phyloP scores from a whole-genome alignment of 2,329 filamentous ascomycete species.

The Sclerotinia glacialis region DNA sequence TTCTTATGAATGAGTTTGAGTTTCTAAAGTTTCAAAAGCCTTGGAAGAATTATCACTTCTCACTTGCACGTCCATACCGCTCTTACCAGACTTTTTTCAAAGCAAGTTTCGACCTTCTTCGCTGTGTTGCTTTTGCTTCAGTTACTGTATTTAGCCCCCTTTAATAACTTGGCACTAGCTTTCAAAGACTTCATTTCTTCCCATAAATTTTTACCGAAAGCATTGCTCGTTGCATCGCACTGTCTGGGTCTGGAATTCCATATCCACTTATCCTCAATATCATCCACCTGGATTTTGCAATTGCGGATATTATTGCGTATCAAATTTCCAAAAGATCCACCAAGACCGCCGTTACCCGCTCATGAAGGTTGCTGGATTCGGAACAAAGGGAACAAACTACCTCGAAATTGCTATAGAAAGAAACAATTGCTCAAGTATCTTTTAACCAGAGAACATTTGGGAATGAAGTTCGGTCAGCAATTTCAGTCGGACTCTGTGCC shows the following conservation, averaged over 20 bases:
- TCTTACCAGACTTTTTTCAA: background rate
- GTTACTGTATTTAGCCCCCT: background rate
- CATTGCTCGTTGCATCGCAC: background rate
- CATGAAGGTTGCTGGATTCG: background rate
- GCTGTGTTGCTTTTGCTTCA: background rate
- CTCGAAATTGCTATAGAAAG: background rate
- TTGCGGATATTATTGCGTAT: slow-evolving; percentile 10
- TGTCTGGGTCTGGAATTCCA: background rate
- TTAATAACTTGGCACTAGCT: background rate
- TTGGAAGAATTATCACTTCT: background rate
- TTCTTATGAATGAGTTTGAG: background rate
- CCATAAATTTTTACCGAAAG: background rate
- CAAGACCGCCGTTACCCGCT: slow-evolving; percentile 6
- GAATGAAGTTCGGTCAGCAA: slow-evolving; percentile 75
- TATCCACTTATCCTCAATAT: background rate
- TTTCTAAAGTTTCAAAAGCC: background rate
- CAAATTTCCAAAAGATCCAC: slow-evolving; percentile 13
- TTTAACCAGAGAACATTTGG: background rate
- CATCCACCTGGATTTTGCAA: background rate
- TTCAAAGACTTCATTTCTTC: background rate
- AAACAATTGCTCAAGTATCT: slow-evolving; percentile 4
- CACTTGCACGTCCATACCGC: background rate
- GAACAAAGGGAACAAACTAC: slow-evolving; percentile 6
- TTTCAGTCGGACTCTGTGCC: slow-evolving; percentile 74
- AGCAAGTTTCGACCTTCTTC: background rate